phyloP scores from a whole-genome alignment of 2,329 filamentous ascomycete genomes.

The Fusarium xylarioides region DNA sequence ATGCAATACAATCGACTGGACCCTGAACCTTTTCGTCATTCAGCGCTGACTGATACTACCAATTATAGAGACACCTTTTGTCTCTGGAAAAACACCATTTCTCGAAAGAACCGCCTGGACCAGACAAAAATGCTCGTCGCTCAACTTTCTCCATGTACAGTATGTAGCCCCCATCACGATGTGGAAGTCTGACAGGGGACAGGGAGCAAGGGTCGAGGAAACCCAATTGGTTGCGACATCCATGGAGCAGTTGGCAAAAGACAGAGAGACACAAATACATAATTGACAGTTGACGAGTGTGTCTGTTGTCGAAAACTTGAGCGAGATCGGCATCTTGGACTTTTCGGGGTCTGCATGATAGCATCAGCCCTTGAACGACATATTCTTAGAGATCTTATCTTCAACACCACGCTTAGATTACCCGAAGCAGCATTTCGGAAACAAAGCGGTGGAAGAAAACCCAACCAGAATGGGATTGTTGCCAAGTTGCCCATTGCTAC shows the following conservation, averaged over 20 bases:
- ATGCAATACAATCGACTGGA: background rate
- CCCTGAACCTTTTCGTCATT: background rate
- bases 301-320: background rate
- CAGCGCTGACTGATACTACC: background rate
- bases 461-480: background rate
- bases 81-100: background rate
- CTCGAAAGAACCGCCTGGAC: background rate
- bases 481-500: constrained; percentile 10
- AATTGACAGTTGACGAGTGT: constrained; percentile 1
- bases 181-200: constrained; percentile 3
- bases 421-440: background rate
- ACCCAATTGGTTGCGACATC: background rate
- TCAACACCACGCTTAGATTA: constrained; percentile 1
- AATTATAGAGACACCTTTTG: background rate
- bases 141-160: background rate
- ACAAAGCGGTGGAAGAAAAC: background rate
- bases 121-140: background rate
- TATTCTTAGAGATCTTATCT: constrained; percentile 3
- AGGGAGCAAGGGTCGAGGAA: background rate
- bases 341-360: constrained; percentile 6
- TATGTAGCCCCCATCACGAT: background rate
- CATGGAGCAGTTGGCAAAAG: background rate
- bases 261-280: background rate
- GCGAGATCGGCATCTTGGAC: constrained; percentile 10
- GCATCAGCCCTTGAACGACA: constrained; percentile 11